phyloP scores from a whole-genome alignment of 208 protist species.

The Trypanosoma boissoni region DNA sequence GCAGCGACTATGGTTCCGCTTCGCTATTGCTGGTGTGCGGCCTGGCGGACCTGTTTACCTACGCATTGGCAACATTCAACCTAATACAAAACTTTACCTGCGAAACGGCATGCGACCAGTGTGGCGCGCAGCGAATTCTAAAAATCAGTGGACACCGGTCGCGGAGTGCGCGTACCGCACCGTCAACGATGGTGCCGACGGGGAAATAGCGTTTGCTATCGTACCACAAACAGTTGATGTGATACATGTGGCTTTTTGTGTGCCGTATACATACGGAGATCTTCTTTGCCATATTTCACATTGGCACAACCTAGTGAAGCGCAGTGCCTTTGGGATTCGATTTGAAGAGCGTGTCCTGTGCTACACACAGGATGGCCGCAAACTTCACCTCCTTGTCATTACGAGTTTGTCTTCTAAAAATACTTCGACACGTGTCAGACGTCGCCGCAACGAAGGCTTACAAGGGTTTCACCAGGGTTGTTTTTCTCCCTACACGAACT shows the following conservation, averaged over 20 bases:
- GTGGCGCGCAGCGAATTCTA: conserved; percentile 50
- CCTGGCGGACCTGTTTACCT: conserved; percentile 49
- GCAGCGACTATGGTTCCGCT: conserved; percentile 89
- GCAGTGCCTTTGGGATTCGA: conserved; percentile 44
- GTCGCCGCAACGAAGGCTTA: too few species aligned
- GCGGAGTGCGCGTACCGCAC: conserved; percentile 67
- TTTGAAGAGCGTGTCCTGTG: conserved; percentile 86
- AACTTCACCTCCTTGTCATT: conserved; percentile 80
- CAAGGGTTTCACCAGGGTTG: too few species aligned
- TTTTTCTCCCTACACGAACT: conserved; percentile 63
- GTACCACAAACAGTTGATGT: conserved; percentile 44
- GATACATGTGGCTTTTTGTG: conserved; percentile 84
- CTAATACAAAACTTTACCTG: conserved; percentile 74
- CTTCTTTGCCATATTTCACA: conserved; percentile 79
- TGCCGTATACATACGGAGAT: conserved; percentile 85
- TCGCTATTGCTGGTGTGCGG: conserved; percentile 52
- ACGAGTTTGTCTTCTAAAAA: conserved; percentile 40
- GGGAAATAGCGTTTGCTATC: conserved; percentile 72
- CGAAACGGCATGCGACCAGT: conserved; percentile 80
- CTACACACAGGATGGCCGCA: conserved; percentile 73
- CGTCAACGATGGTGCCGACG: conserved; percentile 47
- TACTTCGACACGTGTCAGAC: neutral
- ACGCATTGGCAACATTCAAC: conserved; percentile 69
- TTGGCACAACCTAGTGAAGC: conserved; percentile 71
- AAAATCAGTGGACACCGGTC: conserved; percentile 62